Evolutionary conservation across 352 stramenopile genomes (phyloP), one percentile per base, ranked within the genome.

Genomic region (Phytophthora kernoviae): DNA sequence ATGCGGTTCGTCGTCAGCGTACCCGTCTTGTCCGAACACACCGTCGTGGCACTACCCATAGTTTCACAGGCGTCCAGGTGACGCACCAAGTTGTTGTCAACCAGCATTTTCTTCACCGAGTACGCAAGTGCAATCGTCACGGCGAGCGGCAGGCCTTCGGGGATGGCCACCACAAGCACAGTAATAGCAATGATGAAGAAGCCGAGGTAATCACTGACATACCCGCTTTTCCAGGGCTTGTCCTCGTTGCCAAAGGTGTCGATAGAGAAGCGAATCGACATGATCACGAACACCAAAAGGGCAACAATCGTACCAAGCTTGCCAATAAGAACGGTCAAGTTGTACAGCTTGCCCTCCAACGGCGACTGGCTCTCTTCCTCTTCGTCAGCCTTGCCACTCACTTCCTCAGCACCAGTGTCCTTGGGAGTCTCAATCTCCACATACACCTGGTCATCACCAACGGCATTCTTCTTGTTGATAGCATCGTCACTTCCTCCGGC

Each of bases 1-100:
- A 99, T 99, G 17, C 90, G 79, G 65, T 98, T 99, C 51, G 93
- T 98, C 2, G 97, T 99, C 6, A 99, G 77, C 40, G 97, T 99
- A 14, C 97, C 97, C 5, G 86, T 96, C 77, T 93, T 96, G 69
- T 93, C 94, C 26, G 88, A 97, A 70, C 94, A 98, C 68, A 98
- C 96, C 1, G 97, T 92, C 7, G 97, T 98, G 0, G 95, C 91
- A 49, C 83, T 94, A 54, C 95, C 93, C 77, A 98, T 94, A 18
- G 94, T 98, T 55, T 96, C 88, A 72, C 83, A 93, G 2, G 82
- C 82, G 45, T 87, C 80, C 44, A 96, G 62, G 53, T 95, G 79
- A 40, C 81, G 84, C 43, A 96, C 88, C n/a, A 94, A 36, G 56
- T 91, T 93, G 70, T 94, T 95, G 62, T 95, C 81, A n/a, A 76